phyloP scores from a whole-genome alignment of 163 green algal genomes.

The Scenedesmus sp. region DNA sequence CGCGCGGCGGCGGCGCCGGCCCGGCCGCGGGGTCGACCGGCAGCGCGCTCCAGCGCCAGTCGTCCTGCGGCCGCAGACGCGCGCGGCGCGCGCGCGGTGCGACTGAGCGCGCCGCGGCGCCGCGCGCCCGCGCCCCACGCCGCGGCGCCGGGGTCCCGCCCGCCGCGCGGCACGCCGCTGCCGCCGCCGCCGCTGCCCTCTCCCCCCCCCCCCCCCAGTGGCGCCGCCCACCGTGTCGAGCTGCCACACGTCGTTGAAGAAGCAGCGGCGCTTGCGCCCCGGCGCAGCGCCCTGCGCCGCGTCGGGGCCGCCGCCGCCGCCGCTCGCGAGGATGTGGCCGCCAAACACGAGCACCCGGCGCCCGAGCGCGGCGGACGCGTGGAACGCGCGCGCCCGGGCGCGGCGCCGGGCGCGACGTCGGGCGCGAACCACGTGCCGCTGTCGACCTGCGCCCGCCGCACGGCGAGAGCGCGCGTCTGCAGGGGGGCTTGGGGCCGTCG shows the following conservation, averaged over 20 bases:
- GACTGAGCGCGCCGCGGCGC: too few relatives aligned
- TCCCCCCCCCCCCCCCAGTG: not conserved
- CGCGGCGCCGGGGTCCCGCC: not conserved
- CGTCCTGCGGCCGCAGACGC: not conserved
- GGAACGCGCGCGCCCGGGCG: slow-evolving; percentile 57
- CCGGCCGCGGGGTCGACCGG: not conserved
- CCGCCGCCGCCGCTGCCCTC: not conserved
- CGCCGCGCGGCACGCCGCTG: not conserved
- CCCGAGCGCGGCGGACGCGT: slow-evolving; percentile 50
- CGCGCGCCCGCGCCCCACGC: not conserved
- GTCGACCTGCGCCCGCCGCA: slow-evolving; percentile 41
- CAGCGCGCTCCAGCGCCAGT: slow-evolving; percentile 53
- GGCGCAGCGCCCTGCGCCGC: too few relatives aligned
- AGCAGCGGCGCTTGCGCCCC: slow-evolving; percentile 53
- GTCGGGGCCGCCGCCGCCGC: too few relatives aligned
- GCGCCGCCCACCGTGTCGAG: slow-evolving; percentile 50
- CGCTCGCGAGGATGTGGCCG: slow-evolving; percentile 58
- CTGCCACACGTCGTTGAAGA: slow-evolving; percentile 65
- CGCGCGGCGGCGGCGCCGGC: slow-evolving; percentile 29
- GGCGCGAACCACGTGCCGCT: slow-evolving; percentile 51
- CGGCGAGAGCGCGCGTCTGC: too few relatives aligned
- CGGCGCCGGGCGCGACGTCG: slow-evolving; percentile 28
- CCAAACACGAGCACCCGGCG: slow-evolving; percentile 53
- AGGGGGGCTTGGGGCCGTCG: too few relatives aligned
- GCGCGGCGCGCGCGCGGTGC: too few relatives aligned